Percentiles rank a stretch among this genome's conserved stretches.
Conservation (phyloP, 495 filamentous ascomycete species). For the Aspergillus panamensis region DNA sequence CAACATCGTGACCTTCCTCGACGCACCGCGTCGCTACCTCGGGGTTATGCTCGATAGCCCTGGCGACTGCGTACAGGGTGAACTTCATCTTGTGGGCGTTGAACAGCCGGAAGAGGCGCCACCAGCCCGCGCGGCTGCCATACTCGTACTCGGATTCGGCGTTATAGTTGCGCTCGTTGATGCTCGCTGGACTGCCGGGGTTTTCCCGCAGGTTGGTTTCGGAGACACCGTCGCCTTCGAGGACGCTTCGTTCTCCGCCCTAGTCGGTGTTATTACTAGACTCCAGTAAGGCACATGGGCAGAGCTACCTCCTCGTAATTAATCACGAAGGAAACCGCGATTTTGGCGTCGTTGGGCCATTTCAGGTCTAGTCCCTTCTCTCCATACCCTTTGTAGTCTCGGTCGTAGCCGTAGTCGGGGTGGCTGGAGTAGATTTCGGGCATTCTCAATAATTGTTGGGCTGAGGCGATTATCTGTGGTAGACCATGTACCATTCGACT, state of each 20-base stretch:
- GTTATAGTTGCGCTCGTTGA: constrained; percentile 11
- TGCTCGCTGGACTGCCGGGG: background rate
- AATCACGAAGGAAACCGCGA: constrained; percentile 8
- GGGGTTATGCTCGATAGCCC: constrained; percentile 2
- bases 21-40: constrained; percentile 4
- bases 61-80: constrained; percentile 7
- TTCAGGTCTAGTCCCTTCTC: background rate
- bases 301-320: constrained; percentile 12
- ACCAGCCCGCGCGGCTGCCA: constrained; percentile 8
- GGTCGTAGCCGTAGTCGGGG: constrained; percentile 15
- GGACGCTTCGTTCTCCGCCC: constrained; percentile 11
- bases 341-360: constrained; percentile 14
- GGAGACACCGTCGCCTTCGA: constrained; percentile 8
- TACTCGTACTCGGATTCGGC: constrained; percentile 9
- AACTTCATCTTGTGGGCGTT: background rate
- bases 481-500: too few relatives aligned
- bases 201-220: constrained; percentile 8
- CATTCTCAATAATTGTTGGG: background rate
- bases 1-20: constrained; percentile 6
- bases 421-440: constrained; percentile 12
- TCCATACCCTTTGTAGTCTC: constrained; percentile 12
- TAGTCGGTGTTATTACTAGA: background rate
- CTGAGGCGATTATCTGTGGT: too few relatives aligned
- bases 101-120: constrained; percentile 10
- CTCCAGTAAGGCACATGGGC: background rate